Percentiles rank a stretch among this genome's conserved stretches.
Conservation (phyloP, 345 rosid genomes). For the Iberis pinnata region DNA sequence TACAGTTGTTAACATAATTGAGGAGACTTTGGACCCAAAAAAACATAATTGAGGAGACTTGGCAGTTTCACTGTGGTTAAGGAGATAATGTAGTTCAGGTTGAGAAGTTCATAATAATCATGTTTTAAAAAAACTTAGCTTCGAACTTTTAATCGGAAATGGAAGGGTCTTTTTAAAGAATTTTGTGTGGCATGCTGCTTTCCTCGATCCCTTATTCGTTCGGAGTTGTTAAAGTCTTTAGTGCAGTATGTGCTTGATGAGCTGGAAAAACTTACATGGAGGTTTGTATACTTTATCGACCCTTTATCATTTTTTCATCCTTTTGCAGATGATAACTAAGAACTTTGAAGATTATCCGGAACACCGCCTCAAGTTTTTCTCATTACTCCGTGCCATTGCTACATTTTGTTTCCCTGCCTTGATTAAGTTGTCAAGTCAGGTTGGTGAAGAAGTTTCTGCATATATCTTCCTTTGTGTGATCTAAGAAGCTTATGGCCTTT, state of each 20-base stretch:
- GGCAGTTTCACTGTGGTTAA: not conserved
- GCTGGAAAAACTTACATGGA: not conserved
- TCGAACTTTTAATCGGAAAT: conserved; percentile 1
- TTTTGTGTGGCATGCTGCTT: not conserved
- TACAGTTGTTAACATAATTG: not conserved
- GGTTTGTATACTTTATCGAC: conserved; percentile 10
- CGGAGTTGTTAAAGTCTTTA: not conserved
- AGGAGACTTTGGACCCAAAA: too few relatives aligned
- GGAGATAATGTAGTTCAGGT: not conserved
- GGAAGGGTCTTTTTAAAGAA: not conserved
- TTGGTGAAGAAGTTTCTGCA: conserved; percentile 31
- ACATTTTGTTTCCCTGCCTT: conserved; percentile 87
- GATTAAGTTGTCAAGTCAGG: conserved; percentile 90
- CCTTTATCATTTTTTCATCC: not conserved
- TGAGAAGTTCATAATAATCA: conserved; percentile 6
- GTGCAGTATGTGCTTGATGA: not conserved
- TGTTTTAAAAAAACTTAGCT: not conserved
- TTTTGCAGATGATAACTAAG: conserved; percentile 89
- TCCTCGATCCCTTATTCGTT: not conserved
- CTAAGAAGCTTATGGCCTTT: conserved; percentile 5
- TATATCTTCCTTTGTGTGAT: not conserved
- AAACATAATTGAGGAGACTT: not conserved
- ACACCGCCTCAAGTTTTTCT: conserved; percentile 96
- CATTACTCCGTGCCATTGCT: conserved; percentile 96
- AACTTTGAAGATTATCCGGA: conserved; percentile 99